Evolutionary conservation across 2,329 filamentous ascomycete species (phyloP).

Genomic region (Acarospora socialis): DNA sequence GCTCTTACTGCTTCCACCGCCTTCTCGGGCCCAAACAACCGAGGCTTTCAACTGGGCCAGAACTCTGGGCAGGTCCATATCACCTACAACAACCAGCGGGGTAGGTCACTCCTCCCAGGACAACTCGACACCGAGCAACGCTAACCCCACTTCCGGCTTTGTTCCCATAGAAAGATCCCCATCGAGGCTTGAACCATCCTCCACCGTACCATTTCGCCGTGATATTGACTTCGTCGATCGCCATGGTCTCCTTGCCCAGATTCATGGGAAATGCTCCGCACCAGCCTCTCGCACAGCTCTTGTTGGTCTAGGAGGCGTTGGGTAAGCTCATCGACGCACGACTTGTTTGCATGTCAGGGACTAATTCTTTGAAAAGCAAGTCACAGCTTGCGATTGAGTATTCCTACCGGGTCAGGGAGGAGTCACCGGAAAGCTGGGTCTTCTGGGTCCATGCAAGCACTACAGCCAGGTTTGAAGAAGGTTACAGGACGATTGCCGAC

Average conservation of each 20-base stretch:
- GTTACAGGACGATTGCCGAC: constrained; percentile 19
- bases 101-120: too few relatives aligned
- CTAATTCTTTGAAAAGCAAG: constrained; percentile 14
- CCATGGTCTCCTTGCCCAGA: constrained; percentile 14
- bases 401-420: constrained; percentile 14
- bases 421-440: constrained; percentile 15
- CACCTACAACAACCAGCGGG: too few relatives aligned
- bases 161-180: too few relatives aligned
- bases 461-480: constrained; percentile 15
- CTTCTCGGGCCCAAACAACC: too few relatives aligned
- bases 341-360: too few relatives aligned
- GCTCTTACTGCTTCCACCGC: too few relatives aligned
- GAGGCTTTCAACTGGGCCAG: too few relatives aligned
- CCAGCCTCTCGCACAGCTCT: constrained; percentile 18
- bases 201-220: constrained; percentile 17
- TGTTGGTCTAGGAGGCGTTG: constrained; percentile 20
- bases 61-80: too few relatives aligned
- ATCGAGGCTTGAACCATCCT: constrained; percentile 15
- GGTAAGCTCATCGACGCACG: constrained; percentile 12
- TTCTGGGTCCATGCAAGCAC: constrained; percentile 21
- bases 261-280: constrained; percentile 12
- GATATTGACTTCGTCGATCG: constrained; percentile 19
- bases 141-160: too few relatives aligned
- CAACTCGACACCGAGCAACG: too few relatives aligned
- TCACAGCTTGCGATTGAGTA: constrained; percentile 19